phyloP scores from a whole-genome alignment of 148 eudicot species.

The Dysphania ambrosioides region DNA sequence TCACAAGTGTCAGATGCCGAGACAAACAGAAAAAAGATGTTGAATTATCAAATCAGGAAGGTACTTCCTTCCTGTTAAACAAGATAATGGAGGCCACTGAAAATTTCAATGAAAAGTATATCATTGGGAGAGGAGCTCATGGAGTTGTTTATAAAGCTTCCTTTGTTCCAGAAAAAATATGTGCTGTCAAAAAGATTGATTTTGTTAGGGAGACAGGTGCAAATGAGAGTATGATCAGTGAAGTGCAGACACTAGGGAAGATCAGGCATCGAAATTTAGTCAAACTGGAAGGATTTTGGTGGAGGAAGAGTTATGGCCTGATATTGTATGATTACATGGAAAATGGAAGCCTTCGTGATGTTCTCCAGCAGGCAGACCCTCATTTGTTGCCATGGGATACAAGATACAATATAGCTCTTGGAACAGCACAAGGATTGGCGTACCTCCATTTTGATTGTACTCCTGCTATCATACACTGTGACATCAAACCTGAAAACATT shows the following conservation, averaged over 20 bases:
- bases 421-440: slow-evolving; percentile 59
- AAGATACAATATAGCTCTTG: slow-evolving; percentile 61
- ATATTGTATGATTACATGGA: slow-evolving; percentile 59
- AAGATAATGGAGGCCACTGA: slow-evolving; percentile 62
- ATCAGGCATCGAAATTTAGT: slow-evolving; percentile 67
- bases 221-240: slow-evolving; percentile 57
- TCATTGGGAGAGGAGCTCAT: slow-evolving; percentile 77
- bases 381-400: slow-evolving; percentile 44
- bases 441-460: slow-evolving; percentile 73
- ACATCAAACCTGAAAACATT: slow-evolving; percentile 69
- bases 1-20: slow-evolving; percentile 24
- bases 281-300: slow-evolving; percentile 53
- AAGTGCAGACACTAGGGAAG: slow-evolving; percentile 64
- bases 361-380: slow-evolving; percentile 45
- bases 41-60: slow-evolving; percentile 46
- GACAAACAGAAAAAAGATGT: slow-evolving; percentile 29
- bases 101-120: slow-evolving; percentile 48
- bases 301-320: slow-evolving; percentile 59
- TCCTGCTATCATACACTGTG: slow-evolving; percentile 71
- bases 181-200: slow-evolving; percentile 57
- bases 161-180: slow-evolving; percentile 40
- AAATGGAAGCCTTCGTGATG: slow-evolving; percentile 70
- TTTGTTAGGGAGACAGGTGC: slow-evolving; percentile 45
- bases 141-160: slow-evolving; percentile 67
- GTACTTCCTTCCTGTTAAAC: slow-evolving; percentile 48